Evolutionary conservation across 2,329 filamentous ascomycete species (phyloP).

Genomic region (Epichloe baconii): DNA sequence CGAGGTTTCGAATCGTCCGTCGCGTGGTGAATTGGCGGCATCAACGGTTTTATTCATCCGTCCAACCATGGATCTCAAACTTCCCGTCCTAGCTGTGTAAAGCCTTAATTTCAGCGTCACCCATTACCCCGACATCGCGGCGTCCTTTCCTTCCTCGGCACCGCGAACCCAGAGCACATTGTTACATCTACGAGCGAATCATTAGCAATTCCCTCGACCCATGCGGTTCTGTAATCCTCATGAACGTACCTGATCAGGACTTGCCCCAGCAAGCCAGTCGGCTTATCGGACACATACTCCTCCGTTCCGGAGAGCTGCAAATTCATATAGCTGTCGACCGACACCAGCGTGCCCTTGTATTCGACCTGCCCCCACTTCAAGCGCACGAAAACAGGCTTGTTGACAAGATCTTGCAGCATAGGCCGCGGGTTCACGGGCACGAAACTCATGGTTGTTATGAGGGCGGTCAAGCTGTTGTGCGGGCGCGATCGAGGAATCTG

Average conservation of each 20-base stretch:
- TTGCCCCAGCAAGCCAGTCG: slow-evolving; percentile 72
- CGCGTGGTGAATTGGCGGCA: not conserved
- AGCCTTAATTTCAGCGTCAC: not conserved
- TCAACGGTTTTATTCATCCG: not conserved
- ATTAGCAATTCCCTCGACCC: slow-evolving; percentile 1
- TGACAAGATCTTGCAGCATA: slow-evolving; percentile 86
- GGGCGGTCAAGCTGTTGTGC: not conserved
- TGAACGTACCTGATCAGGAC: slow-evolving; percentile 69
- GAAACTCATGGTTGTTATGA: slow-evolving; percentile 38
- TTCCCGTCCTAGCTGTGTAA: not conserved
- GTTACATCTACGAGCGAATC: slow-evolving; percentile 54
- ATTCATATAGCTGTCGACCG: slow-evolving; percentile 98
- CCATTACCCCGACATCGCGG: slow-evolving; percentile 5
- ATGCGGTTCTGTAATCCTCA: not conserved
- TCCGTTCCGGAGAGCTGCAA: slow-evolving; percentile 82
- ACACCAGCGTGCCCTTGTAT: slow-evolving; percentile 87
- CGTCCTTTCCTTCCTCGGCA: slow-evolving; percentile 6
- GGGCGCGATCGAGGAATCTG: not conserved
- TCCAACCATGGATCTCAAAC: not conserved
- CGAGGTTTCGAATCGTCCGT: not conserved
- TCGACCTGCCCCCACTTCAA: slow-evolving; percentile 98
- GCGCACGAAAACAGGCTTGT: slow-evolving; percentile 80
- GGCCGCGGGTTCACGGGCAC: slow-evolving; percentile 94
- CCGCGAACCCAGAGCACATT: slow-evolving; percentile 88
- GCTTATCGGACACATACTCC: slow-evolving; percentile 83